Evolutionary conservation across 2,329 filamentous ascomycete genomes (phyloP).

Genomic region (Ilyonectria robusta): DNA sequence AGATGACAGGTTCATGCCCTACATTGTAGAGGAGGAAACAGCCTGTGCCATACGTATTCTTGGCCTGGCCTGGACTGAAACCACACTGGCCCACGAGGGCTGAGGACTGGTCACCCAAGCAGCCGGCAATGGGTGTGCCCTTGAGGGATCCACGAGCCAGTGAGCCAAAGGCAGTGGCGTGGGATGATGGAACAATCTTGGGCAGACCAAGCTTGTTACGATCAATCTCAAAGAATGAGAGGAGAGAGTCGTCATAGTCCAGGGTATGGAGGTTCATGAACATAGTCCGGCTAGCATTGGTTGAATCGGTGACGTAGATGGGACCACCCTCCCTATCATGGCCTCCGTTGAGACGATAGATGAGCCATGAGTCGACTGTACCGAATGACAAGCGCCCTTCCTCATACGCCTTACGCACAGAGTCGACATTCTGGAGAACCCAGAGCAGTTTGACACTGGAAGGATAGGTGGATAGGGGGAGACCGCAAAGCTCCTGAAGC

Average conservation of each 20-base stretch:
- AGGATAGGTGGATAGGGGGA: constrained; percentile 90
- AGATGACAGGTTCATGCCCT: constrained; percentile 87
- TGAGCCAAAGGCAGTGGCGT: constrained; percentile 79
- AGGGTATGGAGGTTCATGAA: constrained; percentile 90
- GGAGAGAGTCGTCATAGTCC: constrained; percentile 82
- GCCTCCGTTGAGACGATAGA: constrained; percentile 87
- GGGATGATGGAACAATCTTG: constrained; percentile 87
- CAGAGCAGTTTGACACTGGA: constrained; percentile 89
- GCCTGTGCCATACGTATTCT: constrained; percentile 93
- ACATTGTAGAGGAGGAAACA: constrained; percentile 94
- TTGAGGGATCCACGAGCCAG: constrained; percentile 76
- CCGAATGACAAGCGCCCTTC: constrained; percentile 84
- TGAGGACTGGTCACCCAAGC: constrained; percentile 88
- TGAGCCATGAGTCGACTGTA: constrained; percentile 90
- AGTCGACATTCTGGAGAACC: constrained; percentile 80
- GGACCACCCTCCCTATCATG: constrained; percentile 67
- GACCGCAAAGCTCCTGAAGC: constrained; percentile 79
- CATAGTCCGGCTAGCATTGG: constrained; percentile 93
- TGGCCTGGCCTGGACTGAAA: constrained; percentile 85
- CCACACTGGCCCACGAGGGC: constrained; percentile 89
- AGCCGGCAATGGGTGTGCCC: constrained; percentile 84
- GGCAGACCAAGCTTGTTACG: constrained; percentile 79
- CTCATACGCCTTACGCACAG: constrained; percentile 82
- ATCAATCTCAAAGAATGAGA: constrained; percentile 84
- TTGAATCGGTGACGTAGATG: constrained; percentile 86